Percentiles rank a stretch among this genome's conserved stretches.
phyloP scores from a whole-genome alignment of 108 stramenopile genomes.

The Skeletonema menzelii region DNA sequence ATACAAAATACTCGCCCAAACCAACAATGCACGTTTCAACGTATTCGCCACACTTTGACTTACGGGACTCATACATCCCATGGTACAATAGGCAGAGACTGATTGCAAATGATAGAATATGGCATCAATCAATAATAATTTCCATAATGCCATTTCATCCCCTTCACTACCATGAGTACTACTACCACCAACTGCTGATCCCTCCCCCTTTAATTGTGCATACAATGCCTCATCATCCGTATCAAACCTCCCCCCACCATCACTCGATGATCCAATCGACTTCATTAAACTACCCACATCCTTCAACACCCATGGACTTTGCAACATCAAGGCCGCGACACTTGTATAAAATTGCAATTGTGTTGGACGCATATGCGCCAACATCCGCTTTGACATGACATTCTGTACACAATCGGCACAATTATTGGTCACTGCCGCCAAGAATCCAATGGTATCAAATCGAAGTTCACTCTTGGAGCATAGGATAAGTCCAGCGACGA shows the following conservation, averaged over 20 bases:
- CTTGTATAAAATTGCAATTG: slow-evolving; percentile 52
- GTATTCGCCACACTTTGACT: slow-evolving; percentile 47
- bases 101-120: slow-evolving; percentile 54
- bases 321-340: slow-evolving; percentile 44
- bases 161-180: not conserved
- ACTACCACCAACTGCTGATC: not conserved
- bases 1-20: slow-evolving; percentile 42
- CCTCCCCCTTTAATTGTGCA: not conserved
- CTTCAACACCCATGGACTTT: slow-evolving; percentile 36
- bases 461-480: slow-evolving; percentile 42
- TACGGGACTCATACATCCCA: slow-evolving; percentile 47
- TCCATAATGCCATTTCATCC: slow-evolving; percentile 13
- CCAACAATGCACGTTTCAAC: slow-evolving; percentile 41
- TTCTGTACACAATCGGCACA: slow-evolving; percentile 57
- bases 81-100: slow-evolving; percentile 48
- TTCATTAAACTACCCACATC: slow-evolving; percentile 15
- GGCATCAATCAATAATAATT: slow-evolving; percentile 40
- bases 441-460: slow-evolving; percentile 44
- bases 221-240: slow-evolving; percentile 16
- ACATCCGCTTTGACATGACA: slow-evolving; percentile 48
- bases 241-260: not conserved
- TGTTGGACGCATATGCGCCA: slow-evolving; percentile 42
- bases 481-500: slow-evolving; percentile 41
- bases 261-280: not conserved
- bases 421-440: slow-evolving; percentile 51